Percentiles rank a stretch among this genome's conserved stretches.
phyloP scores from a whole-genome alignment of 1,139 yeast genomes.

The Tardiomyces digboiensis region DNA sequence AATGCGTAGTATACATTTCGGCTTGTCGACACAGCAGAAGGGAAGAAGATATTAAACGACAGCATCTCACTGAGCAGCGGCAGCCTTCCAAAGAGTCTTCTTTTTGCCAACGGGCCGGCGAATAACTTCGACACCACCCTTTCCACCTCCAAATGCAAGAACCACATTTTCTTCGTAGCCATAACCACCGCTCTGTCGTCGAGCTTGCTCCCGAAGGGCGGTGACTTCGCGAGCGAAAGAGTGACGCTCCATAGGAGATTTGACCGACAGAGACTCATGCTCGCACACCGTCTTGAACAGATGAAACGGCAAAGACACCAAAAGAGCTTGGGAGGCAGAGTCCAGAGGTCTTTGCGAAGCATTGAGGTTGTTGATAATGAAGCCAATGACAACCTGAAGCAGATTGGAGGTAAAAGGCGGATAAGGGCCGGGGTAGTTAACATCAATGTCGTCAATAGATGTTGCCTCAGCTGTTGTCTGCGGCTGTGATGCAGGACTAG shows the following conservation, averaged over 20 bases:
- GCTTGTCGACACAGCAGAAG: no score
- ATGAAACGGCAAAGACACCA: constrained; percentile 19
- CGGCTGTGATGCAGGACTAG: neutral
- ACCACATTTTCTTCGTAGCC: constrained; percentile 24
- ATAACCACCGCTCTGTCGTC: constrained; percentile 10
- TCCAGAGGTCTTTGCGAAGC: constrained; percentile 13
- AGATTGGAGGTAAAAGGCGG: constrained; percentile 24
- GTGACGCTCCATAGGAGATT: constrained; percentile 23
- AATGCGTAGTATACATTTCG: constrained; percentile 2
- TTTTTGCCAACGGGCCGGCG: constrained; percentile 21
- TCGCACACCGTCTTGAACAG: constrained; percentile 22
- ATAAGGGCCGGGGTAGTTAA: constrained; percentile 23
- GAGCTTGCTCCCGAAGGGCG: constrained; percentile 15
- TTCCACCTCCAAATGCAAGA: constrained; percentile 27
- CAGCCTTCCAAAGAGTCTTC: constrained; percentile 26
- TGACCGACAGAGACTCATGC: constrained; percentile 16
- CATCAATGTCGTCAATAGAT: constrained; percentile 9
- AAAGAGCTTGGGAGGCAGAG: constrained; percentile 11
- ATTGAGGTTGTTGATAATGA: constrained; percentile 14
- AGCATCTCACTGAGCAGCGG: no score
- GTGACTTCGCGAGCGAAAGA: constrained; percentile 21
- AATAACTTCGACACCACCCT: constrained; percentile 26
- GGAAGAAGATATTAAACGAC: neutral
- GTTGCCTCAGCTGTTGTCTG: neutral
- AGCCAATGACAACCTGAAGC: constrained; percentile 16